A percentile compares a stretch with the other conserved stretches of the same genome.
These are phyloP conservation scores for Dryadomyces quercus-mongolicae DNA, from an alignment of 2,329 filamentous ascomycete genomes.

Conservation along the genomic window DNA sequence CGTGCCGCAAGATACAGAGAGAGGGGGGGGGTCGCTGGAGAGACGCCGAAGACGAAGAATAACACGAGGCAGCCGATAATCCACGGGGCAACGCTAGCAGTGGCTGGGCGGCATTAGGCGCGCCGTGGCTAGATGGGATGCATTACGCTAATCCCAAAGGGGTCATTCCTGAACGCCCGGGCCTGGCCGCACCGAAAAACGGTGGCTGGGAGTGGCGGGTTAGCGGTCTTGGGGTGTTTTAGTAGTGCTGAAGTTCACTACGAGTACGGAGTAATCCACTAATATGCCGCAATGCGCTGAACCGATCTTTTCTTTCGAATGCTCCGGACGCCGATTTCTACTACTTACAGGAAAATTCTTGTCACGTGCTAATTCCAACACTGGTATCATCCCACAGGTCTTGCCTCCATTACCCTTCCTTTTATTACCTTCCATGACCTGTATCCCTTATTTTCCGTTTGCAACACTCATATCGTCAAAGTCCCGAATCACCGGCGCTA, in stretches of 20 bases:
- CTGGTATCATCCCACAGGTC: too few relatives aligned
- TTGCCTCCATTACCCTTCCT: too few relatives aligned
- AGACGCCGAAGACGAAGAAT: neutral
- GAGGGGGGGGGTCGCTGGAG: too few relatives aligned
- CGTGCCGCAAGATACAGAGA: too few relatives aligned
- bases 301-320: too few relatives aligned
- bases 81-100: neutral
- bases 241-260: neutral
- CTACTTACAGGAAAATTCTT: too few relatives aligned
- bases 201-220: neutral
- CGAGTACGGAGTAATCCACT: too few relatives aligned
- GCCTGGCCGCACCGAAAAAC: neutral
- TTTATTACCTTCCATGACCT: too few relatives aligned
- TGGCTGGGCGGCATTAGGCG: too few relatives aligned
- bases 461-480: conserved; percentile 24
- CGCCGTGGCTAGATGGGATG: neutral
- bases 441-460: too few relatives aligned
- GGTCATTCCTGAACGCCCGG: neutral
- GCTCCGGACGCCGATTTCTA: too few relatives aligned
- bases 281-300: too few relatives aligned
- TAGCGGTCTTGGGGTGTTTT: neutral
- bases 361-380: neutral
- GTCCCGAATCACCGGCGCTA: conserved; percentile 22
- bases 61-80: neutral
- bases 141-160: neutral